phyloP scores from a whole-genome alignment of 2,329 filamentous ascomycete genomes.

The Cladosporium sp. region DNA sequence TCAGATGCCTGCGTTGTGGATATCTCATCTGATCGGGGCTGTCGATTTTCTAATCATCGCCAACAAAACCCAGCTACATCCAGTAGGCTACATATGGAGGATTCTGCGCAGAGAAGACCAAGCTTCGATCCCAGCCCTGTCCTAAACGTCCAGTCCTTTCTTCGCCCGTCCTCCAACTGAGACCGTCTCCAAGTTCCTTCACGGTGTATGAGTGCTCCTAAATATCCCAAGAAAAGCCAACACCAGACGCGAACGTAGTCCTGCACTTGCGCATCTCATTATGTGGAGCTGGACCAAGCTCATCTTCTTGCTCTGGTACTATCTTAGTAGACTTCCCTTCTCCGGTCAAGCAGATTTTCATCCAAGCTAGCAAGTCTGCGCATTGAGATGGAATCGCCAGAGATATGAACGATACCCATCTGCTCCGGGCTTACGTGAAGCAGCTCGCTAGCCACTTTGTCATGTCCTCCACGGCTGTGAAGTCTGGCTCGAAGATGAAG shows the following conservation, averaged over 20 bases:
- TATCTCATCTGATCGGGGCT: no score
- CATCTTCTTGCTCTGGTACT: conserved; percentile 40
- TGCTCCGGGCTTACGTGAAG: conserved; percentile 39
- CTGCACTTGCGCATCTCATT: conserved; percentile 57
- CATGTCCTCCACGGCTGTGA: conserved; percentile 64
- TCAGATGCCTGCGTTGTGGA: no score
- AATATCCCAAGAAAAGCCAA: conserved; percentile 57
- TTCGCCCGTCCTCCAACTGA: conserved; percentile 40
- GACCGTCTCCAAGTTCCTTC: conserved; percentile 44
- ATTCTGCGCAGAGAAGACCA: no score
- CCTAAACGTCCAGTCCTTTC: conserved; percentile 12
- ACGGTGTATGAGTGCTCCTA: conserved; percentile 50
- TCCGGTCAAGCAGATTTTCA: background rate
- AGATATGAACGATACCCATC: conserved; percentile 51
- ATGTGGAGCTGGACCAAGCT: conserved; percentile 45
- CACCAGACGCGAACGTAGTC: conserved; percentile 55
- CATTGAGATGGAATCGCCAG: conserved; percentile 62
- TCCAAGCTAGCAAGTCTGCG: conserved; percentile 33
- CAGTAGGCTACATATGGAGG: no score
- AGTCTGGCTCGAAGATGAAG: conserved; percentile 62
- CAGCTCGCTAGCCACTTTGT: conserved; percentile 54
- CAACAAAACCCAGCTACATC: no score
- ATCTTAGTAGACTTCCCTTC: conserved; percentile 39
- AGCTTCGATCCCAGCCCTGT: no score
- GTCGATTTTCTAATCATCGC: no score